phyloP scores from a whole-genome alignment of 1,284 basidiomycete genomes.

The Omphalotus olearius region DNA sequence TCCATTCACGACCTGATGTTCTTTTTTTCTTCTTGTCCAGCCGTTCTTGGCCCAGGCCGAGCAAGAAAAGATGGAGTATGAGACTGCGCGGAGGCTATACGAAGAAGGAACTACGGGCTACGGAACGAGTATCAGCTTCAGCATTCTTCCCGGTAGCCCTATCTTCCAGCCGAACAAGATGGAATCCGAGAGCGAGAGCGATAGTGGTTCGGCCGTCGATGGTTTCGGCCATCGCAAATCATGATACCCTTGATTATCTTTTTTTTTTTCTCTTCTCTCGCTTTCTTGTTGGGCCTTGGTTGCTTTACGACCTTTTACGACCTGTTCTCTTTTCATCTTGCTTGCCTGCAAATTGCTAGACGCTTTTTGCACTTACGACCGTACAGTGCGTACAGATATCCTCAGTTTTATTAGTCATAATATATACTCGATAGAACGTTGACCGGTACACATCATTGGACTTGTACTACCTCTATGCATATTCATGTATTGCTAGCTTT shows the following conservation, averaged over 20 bases:
- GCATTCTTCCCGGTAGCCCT: constrained; percentile 64
- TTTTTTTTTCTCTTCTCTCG: constrained; percentile 13
- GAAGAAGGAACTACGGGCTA: constrained; percentile 75
- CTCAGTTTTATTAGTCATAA: constrained; percentile 9
- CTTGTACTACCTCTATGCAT: constrained; percentile 12
- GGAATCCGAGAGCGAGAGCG: constrained; percentile 67
- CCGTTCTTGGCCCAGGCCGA: constrained; percentile 89
- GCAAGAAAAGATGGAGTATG: constrained; percentile 90
- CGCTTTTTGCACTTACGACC: neutral
- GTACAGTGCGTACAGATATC: neutral
- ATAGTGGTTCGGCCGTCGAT: constrained; percentile 48
- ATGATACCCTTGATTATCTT: constrained; percentile 21
- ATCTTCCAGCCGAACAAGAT: constrained; percentile 54
- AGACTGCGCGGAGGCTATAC: constrained; percentile 74
- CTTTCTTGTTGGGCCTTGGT: constrained; percentile 10
- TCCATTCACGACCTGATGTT: constrained; percentile 15
- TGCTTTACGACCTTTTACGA: constrained; percentile 8
- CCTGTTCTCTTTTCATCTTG: constrained; percentile 1
- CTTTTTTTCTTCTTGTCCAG: constrained; percentile 33
- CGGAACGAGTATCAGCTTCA: constrained; percentile 73
- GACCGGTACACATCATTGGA: constrained; percentile 4
- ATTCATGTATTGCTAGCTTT: constrained; percentile 14
- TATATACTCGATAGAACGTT: constrained; percentile 10
- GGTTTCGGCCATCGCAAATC: constrained; percentile 29
- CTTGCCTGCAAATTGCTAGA: neutral